Base-by-base conservation (phyloP, 306 rosid species). In the Casuarina equisetifolia region DNA sequence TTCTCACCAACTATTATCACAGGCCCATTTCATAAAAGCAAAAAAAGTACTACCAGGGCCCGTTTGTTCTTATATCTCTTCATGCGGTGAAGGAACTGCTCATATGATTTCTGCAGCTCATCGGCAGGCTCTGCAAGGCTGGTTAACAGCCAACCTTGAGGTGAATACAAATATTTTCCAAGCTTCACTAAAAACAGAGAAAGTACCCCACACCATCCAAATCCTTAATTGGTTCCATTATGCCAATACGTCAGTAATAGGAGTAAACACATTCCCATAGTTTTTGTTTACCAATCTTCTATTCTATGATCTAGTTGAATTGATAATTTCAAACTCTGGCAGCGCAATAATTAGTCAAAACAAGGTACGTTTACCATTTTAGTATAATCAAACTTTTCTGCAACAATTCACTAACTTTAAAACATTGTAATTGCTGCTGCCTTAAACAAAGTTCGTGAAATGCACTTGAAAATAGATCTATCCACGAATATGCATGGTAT, bases 101-200 rank as follows among this genome's bases (percentile, higher is more conserved):
- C 93, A 66, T 90, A 94, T 16, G 98, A 85, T 84, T 86, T 89
- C 82, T 92, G 93, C 85, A 92, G 57, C 69, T 86, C 93, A 79
- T 87, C 97, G 54, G 80, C 20, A 20, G 97, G 98, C 80, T 94
- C 97, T 59, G 97, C 98, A 80, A 89, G 93, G 76, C 98, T 94
- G 81, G 53, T 78, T 48, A 75, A 80, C 66, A 76, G 66, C 70
- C 74, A 54, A 48, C 70, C 42, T 66, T 52, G n/a, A 76, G 5
- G 78, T 40, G 44, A 81, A 79, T 17, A 77, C 38, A 51, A 74
- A 52, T 74, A 62, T 5, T 11, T 48, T 12, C 69, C 66, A 82
- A 80, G 69, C 50, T 76, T 61, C 74, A 66, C 53, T 32, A 4
- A 53, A 74, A 2, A 35, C 48, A 76, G 48, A 42, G 73, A 48